A percentile compares a stretch with the other conserved stretches of the same genome.
These are phyloP conservation scores for Quercus bicolor DNA, from an alignment of 306 rosid species.

Conservation along the genomic window DNA sequence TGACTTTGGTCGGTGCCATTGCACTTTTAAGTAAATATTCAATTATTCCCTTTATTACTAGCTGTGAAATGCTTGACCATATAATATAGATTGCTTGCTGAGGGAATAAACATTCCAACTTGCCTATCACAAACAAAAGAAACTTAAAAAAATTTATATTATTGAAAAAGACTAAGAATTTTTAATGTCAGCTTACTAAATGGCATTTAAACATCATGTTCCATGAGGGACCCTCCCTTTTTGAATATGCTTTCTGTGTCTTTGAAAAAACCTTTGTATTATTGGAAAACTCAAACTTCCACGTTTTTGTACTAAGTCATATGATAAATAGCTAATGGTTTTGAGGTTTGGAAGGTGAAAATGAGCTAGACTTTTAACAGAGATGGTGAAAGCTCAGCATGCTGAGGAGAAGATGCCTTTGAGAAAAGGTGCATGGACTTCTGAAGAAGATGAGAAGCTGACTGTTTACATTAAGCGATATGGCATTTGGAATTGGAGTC, in stretches of 20 bases:
- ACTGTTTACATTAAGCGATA: constrained; percentile 23
- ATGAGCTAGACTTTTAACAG: background rate
- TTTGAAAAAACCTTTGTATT: background rate
- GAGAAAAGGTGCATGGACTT: constrained; percentile 35
- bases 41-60: too few species aligned
- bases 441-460: constrained; percentile 38
- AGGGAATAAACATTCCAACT: background rate
- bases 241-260: background rate
- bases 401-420: constrained; percentile 6
- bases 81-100: too few species aligned
- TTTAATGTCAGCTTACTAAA: background rate
- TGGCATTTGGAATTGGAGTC: constrained; percentile 44
- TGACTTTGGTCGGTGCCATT: too few species aligned
- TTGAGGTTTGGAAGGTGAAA: background rate
- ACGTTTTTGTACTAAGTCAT: background rate
- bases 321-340: background rate
- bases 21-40: too few species aligned
- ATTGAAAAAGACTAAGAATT: background rate
- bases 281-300: background rate
- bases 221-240: background rate
- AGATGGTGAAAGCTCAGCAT: constrained; percentile 14
- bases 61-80: too few species aligned
- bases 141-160: background rate
- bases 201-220: background rate
- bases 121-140: background rate